Base-by-base conservation (phyloP, 345 rosid genomes). In the Excoecaria cochinchinensis region DNA sequence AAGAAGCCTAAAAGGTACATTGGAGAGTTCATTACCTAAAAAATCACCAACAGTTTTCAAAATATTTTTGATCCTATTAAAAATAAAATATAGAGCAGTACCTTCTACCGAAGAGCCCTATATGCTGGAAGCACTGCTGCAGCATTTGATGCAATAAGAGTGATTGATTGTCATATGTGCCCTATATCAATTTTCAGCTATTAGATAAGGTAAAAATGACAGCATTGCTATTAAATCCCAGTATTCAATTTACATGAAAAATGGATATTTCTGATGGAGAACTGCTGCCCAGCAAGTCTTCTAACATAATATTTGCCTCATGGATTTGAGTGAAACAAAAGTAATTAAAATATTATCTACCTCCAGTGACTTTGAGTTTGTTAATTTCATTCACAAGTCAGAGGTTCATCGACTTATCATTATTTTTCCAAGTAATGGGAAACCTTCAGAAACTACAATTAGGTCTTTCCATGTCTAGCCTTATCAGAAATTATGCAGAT, bases 121-220 rank as follows among this genome's bases (percentile, higher is more conserved):
- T 82, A 90, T 61, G 98, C 94, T 52, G 99, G 99, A 76, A 95
- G 82, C 74, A 91, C 77, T 52, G 98, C 98, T 11, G 92, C 99
- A 76, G 78, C 96, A 80, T 93, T 95, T 80, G 99, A 89, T 74
- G 89, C 92, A 36, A 91, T 93, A 66, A 95, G 91, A 74, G 97
- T 91, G 77, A 93, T 67, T 11, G 93, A 93, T 73, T 90, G 99
- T 84, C 83, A 71, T 67, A 91, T 46, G 69, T n/a, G n/a, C n/a
- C n/a, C n/a, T n/a, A n/a, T n/a, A n/a, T n/a, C n/a, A n/a, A n/a
- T n/a, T n/a, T n/a, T 53, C 62, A 70, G 69, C 72, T 52, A 68
- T 52, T 76, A 22, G 79, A 76, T 80, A 63, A 73, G 70, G 74
- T 52, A 55, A 58, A 71, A 64, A 6, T 44, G 31, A 70, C 48